Percentiles rank a stretch among this genome's conserved stretches.
phyloP scores from a whole-genome alignment of 139 green algal species.

The Tetraselmis chui region DNA sequence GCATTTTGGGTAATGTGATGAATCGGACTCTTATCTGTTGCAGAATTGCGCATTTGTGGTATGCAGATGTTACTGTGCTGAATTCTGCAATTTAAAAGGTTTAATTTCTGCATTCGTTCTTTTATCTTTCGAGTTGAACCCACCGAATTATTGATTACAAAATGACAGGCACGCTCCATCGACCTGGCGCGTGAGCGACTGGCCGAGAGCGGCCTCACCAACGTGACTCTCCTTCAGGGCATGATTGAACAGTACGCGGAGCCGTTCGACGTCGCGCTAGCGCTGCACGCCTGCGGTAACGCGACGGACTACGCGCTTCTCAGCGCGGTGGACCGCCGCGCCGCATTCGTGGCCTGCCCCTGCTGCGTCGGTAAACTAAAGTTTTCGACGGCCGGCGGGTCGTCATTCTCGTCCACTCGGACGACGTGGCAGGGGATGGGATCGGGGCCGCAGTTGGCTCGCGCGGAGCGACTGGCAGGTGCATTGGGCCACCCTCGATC shows the following conservation, averaged over 20 bases:
- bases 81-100: too few species aligned
- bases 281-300: slow-evolving; percentile 70
- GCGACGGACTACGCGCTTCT: slow-evolving; percentile 58
- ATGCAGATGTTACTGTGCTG: too few species aligned
- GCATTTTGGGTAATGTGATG: too few species aligned
- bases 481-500: slow-evolving; percentile 38
- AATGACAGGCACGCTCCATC: background rate
- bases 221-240: background rate
- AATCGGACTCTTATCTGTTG: too few species aligned
- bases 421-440: slow-evolving; percentile 15
- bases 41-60: too few species aligned
- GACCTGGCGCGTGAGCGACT: slow-evolving; percentile 1
- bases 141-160: too few species aligned
- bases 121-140: too few species aligned
- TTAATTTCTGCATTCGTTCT: too few species aligned
- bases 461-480: background rate
- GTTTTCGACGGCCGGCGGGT: slow-evolving; percentile 49
- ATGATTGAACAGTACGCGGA: slow-evolving; percentile 24
- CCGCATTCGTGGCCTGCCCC: slow-evolving; percentile 55
- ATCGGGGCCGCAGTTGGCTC: background rate
- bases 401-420: slow-evolving; percentile 38
- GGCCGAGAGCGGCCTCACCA: background rate
- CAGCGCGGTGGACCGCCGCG: slow-evolving; percentile 28
- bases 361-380: slow-evolving; percentile 72
- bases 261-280: slow-evolving; percentile 57